Evolutionary conservation across 768 basidiomycete species (phyloP), one percentile per base, ranked within the genome.

Genomic region (Kockovaella imperatae): DNA sequence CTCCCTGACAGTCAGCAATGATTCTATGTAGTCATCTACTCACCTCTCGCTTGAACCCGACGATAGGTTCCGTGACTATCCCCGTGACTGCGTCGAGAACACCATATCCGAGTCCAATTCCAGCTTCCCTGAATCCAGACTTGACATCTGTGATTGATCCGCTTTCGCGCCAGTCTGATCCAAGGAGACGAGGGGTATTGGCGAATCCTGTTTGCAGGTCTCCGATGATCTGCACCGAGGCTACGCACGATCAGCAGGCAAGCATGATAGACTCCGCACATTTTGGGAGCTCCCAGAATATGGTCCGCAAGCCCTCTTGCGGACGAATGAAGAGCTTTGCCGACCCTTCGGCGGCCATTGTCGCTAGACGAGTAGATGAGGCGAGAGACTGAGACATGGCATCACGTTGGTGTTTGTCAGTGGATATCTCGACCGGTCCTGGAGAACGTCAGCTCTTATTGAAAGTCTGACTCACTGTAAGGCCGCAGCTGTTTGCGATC

Each of bases 91-190:
- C 72, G 45, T 75, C 73, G 29, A 53, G 62, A 25, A 64, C 52
- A 3, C 71, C 72, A 42, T 60, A 64, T 18, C 57, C 52, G 17
- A 72, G 49, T 11, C 56, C 62, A 51, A 75, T 76, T 10, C 74
- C 77, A 10, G 72, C 77, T 52, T 77, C 76, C 42, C 68, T 73
- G 14, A 78, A 44, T 0, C 77, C 77, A 49, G 69, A 72, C 8
- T 54, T 60, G 40, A 75, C 74, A 38, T 68, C 70, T 0, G 67
- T 73, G 25, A 77, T 72, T 52, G 74, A 40, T 5, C 35, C 35
- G n/a, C 18, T 30, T 7, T 36, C 20, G 2, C 50, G 38, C 11
- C 13, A 11, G 15, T 45, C 36, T 6, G 47, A 49, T 8, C 51
- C 51, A n/a, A 57, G 45, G 42, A 45, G n/a, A 2, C 11, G 11